Evolutionary conservation across 2,329 filamentous ascomycete genomes (phyloP).

Genomic region (Fusarium palustre): DNA sequence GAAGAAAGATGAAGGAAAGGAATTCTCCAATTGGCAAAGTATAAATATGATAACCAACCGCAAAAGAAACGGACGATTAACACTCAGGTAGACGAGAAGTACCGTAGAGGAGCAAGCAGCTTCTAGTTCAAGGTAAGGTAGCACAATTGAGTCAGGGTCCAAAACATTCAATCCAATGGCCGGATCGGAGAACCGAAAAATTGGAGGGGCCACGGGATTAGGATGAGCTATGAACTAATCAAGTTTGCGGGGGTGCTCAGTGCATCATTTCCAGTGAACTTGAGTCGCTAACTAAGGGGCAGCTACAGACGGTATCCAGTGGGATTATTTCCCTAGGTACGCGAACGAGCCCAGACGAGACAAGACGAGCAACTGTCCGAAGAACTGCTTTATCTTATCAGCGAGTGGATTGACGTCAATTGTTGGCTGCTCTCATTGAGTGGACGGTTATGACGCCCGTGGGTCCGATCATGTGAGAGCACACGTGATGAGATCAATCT

Average conservation of each 20-base stretch:
- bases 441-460: slow-evolving; percentile 11
- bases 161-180: slow-evolving; percentile 23
- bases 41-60: background rate
- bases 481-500: slow-evolving; percentile 7
- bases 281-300: background rate
- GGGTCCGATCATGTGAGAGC: slow-evolving; percentile 17
- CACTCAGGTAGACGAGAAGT: background rate
- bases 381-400: slow-evolving; percentile 37
- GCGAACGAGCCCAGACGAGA: background rate
- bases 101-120: slow-evolving; percentile 4
- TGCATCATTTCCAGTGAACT: background rate
- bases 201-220: slow-evolving; percentile 37
- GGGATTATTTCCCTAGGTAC: slow-evolving; percentile 2
- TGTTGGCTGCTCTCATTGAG: slow-evolving; percentile 1
- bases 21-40: background rate
- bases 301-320: background rate
- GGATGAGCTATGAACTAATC: background rate
- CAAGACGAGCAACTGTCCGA: background rate
- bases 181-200: slow-evolving; percentile 45
- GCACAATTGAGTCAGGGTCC: slow-evolving; percentile 37
- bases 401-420: slow-evolving; percentile 33
- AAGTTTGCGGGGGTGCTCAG: slow-evolving; percentile 25
- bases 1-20: background rate
- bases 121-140: background rate
- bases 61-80: slow-evolving; percentile 4